Base-by-base conservation (phyloP, 495 filamentous ascomycete genomes). In the Podospora australis region DNA sequence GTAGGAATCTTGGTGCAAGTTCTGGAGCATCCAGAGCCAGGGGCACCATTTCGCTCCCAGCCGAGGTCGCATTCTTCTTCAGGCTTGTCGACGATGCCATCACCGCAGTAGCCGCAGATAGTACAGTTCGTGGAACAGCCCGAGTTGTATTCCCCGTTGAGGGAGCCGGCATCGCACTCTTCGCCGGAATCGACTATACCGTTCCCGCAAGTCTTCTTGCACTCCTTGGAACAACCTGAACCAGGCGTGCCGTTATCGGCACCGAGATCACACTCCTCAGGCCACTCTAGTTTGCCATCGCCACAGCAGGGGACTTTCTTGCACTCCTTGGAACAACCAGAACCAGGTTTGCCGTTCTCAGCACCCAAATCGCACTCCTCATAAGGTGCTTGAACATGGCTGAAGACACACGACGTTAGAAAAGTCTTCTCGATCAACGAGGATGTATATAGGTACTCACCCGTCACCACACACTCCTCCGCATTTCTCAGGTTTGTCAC, bases 31-130 rank as follows among this genome's bases (percentile, higher is more conserved):
- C 13, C 25, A 0, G 50, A 26, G 6, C 50, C 46, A 2, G 50
- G 55, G 7, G 50, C 19, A 21, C 55, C 55, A 51, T 57, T 57
- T 13, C 48, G 14, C 39, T 53, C 24, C 50, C 50, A 53, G 23
- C 55, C 55, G 9, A 50, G 34, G 16, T 57, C 55, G 43, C 55
- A 57, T 39, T 53, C 21, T 29, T 57, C 55, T 9, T 40, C 14
- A 13, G 24, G 20, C 5, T 48, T 7, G 34, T 57, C 50, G 22
- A 54, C 43, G 20, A 47, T 36, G 13, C 55, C 55, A 11, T 57
- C 55, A 30, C 55, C 55, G 34, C 55, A 57, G 50, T 54, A 57
- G 29, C 48, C 55, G 47, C 55, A 57, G 26, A 57, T 16, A 1
- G 35, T 50, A 46, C 54, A 57, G 21, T 53, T 45, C 7, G 26